A percentile compares a stretch with the other conserved stretches of the same genome.
Evolutionary conservation across 768 basidiomycete genomes (phyloP).

Genomic region (Calocera cornea): DNA sequence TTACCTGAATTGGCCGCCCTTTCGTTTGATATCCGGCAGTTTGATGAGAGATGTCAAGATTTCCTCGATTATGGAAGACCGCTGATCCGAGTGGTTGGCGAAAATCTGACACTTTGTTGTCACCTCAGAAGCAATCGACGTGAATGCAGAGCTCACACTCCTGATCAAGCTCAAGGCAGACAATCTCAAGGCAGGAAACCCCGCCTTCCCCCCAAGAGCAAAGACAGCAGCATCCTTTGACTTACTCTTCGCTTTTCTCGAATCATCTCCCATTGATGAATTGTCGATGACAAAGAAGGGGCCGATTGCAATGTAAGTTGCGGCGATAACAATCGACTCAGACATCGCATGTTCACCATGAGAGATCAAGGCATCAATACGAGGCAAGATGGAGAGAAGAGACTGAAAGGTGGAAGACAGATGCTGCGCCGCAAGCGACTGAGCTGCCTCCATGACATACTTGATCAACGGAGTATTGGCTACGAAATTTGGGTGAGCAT

Average conservation of each 20-base stretch:
- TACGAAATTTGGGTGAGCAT: neutral
- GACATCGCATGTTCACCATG: conserved; percentile 64
- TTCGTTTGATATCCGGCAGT: conserved; percentile 77
- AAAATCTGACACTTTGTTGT: conserved; percentile 49
- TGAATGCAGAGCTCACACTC: conserved; percentile 41
- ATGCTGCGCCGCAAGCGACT: neutral
- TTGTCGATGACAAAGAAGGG: conserved; percentile 83
- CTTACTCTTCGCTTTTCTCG: conserved; percentile 39
- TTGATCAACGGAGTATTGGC: neutral
- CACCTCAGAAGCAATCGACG: conserved; percentile 1
- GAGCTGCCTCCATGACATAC: neutral
- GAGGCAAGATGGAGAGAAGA: conserved; percentile 54
- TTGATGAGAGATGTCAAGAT: conserved; percentile 82
- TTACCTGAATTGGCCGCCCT: conserved; percentile 77
- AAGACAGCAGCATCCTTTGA: conserved; percentile 31
- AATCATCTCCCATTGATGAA: conserved; percentile 31
- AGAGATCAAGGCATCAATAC: conserved; percentile 59
- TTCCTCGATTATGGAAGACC: conserved; percentile 97
- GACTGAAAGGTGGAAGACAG: conserved; percentile 44
- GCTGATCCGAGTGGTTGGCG: conserved; percentile 76
- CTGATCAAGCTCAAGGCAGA: conserved; percentile 75
- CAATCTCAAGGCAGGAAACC: conserved; percentile 67
- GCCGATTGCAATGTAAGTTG: conserved; percentile 84
- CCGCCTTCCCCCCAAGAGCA: conserved; percentile 50
- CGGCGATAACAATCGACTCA: conserved; percentile 81